Percentiles rank a stretch among this genome's conserved stretches.
Evolutionary conservation across 352 stramenopile genomes (phyloP).

Genomic region (Globisporangium sylvaticum): DNA sequence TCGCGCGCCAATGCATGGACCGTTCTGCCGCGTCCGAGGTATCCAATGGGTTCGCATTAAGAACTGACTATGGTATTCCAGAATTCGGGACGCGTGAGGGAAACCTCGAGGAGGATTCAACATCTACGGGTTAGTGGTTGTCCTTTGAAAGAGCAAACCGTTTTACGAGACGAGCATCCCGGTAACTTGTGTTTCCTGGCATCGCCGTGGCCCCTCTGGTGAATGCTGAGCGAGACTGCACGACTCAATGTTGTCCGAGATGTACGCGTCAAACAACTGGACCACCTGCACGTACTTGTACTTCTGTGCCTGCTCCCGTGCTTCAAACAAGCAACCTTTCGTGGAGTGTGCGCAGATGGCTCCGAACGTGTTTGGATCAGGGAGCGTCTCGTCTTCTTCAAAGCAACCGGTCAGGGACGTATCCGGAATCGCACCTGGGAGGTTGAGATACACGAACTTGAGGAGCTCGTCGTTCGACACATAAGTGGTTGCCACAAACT

Average conservation of each 20-base stretch:
- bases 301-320: neutral
- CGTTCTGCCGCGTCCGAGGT: too few relatives aligned
- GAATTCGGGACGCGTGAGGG: too few relatives aligned
- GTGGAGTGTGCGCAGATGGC: neutral
- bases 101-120: too few relatives aligned
- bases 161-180: too few relatives aligned
- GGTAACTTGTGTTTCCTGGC: too few relatives aligned
- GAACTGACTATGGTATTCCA: too few relatives aligned
- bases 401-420: neutral
- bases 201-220: neutral
- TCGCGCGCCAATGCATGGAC: too few relatives aligned
- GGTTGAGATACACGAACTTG: neutral
- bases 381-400: too few relatives aligned
- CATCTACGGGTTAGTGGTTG: too few relatives aligned
- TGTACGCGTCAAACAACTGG: neutral
- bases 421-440: neutral
- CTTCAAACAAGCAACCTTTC: neutral
- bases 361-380: neutral
- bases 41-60: too few relatives aligned
- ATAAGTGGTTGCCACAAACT: neutral
- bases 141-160: too few relatives aligned
- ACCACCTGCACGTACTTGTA: neutral
- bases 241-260: neutral
- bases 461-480: neutral
- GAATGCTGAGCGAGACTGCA: slow-evolving; percentile 1